Evolutionary conservation across 2,329 filamentous ascomycete species (phyloP).

Genomic region (Coniella lustricola): DNA sequence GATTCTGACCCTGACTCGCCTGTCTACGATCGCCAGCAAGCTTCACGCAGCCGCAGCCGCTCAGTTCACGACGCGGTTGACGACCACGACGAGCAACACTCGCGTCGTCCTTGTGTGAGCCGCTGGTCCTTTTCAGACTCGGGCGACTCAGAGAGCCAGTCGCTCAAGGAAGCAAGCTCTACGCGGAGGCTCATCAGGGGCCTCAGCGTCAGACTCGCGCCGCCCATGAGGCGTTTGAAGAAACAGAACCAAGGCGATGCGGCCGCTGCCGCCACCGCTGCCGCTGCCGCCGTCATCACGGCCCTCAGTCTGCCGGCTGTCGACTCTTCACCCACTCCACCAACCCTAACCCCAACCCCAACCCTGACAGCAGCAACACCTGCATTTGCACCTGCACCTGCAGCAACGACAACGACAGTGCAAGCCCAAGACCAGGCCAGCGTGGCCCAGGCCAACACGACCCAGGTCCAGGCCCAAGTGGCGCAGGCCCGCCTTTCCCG

Average conservation of each 20-base stretch:
- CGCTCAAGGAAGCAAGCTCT: not conserved
- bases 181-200: constrained; percentile 13
- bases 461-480: too few species aligned
- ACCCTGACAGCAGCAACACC: not conserved
- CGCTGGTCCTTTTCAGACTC: constrained; percentile 16
- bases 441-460: not conserved
- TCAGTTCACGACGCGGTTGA: too few species aligned
- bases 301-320: not conserved
- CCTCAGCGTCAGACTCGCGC: constrained; percentile 9
- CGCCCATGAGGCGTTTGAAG: constrained; percentile 14
- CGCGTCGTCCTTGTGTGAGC: constrained; percentile 12
- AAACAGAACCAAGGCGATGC: constrained; percentile 27
- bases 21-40: not conserved
- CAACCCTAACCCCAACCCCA: not conserved
- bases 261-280: constrained; percentile 15
- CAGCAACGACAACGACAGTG: too few species aligned
- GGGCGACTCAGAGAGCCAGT: constrained; percentile 6
- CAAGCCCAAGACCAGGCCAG: not conserved
- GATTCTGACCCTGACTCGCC: not conserved
- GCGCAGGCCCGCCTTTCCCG: constrained; percentile 8
- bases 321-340: not conserved
- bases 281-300: constrained; percentile 28
- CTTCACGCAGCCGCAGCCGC: not conserved
- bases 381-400: too few species aligned
- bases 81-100: constrained; percentile 1